Percentiles rank a stretch among this genome's conserved stretches.
These are phyloP conservation scores for Saccharomycopsis fibuligera DNA, from an alignment of 805 yeast species.

Conservation along the genomic window DNA sequence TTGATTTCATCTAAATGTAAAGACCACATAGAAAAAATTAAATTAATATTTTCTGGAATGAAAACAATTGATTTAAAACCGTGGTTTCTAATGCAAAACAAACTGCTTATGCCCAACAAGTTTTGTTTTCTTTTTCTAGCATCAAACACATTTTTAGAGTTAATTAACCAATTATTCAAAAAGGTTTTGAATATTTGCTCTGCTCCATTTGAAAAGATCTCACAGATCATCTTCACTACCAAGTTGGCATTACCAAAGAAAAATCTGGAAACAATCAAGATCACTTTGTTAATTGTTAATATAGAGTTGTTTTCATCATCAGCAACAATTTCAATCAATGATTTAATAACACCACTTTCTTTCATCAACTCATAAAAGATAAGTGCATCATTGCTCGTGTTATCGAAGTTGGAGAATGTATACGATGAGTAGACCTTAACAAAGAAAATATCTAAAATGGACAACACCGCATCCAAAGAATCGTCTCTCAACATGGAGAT, in stretches of 20 bases:
- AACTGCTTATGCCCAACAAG: slow-evolving; percentile 52
- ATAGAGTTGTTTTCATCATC: slow-evolving; percentile 30
- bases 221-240: neutral
- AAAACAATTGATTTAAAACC: slow-evolving; percentile 28
- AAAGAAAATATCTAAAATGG: slow-evolving; percentile 46
- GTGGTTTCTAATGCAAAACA: slow-evolving; percentile 34
- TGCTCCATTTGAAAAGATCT: neutral
- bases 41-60: slow-evolving; percentile 18
- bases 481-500: slow-evolving; percentile 65
- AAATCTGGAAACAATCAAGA: slow-evolving; percentile 11
- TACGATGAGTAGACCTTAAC: slow-evolving; percentile 28
- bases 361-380: slow-evolving; percentile 23
- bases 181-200: slow-evolving; percentile 1
- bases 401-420: too few species aligned
- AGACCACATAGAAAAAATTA: slow-evolving; percentile 38
- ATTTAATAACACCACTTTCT: slow-evolving; percentile 26
- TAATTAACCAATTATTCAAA: slow-evolving; percentile 11
- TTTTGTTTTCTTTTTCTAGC: slow-evolving; percentile 70
- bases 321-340: slow-evolving; percentile 26
- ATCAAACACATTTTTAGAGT: slow-evolving; percentile 45
- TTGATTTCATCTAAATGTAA: slow-evolving; percentile 67
- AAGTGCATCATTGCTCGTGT: too few species aligned
- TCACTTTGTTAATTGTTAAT: slow-evolving; percentile 24
- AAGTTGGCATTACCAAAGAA: slow-evolving; percentile 7
- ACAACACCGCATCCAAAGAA: slow-evolving; percentile 47